These are phyloP conservation scores for Hirschioporus abietinus DNA, from an alignment of 768 basidiomycete genomes.

Conservation along the genomic window DNA sequence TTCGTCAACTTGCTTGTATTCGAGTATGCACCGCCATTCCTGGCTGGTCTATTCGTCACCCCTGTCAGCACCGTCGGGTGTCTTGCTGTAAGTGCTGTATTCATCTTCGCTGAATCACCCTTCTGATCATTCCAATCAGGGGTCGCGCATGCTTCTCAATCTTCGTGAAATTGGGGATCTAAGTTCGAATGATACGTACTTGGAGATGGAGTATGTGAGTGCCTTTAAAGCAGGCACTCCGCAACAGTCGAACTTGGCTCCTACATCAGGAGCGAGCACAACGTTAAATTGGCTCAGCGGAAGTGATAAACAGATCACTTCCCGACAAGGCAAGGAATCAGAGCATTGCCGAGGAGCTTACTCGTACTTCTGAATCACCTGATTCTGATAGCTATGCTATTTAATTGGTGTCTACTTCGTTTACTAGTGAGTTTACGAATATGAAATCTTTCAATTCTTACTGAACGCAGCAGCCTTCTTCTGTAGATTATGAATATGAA, in stretches of 20 bases:
- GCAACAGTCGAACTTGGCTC: background rate
- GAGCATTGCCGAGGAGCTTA: too few relatives aligned
- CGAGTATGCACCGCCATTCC: conserved; percentile 12
- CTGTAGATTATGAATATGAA: too few relatives aligned
- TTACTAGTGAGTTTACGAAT: too few relatives aligned
- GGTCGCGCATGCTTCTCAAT: background rate
- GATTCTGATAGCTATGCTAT: too few relatives aligned
- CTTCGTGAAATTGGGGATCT: background rate
- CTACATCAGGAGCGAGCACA: background rate
- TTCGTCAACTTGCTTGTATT: conserved; percentile 14
- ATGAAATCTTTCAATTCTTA: too few relatives aligned
- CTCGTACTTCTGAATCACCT: too few relatives aligned
- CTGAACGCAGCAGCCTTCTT: too few relatives aligned
- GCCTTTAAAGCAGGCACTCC: background rate
- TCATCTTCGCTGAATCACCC: background rate
- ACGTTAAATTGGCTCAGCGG: background rate
- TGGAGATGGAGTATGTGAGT: background rate
- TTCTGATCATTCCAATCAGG: background rate
- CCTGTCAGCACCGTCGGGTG: conserved; percentile 13
- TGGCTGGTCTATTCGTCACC: conserved; percentile 11
- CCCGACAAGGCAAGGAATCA: too few relatives aligned
- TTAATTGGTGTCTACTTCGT: too few relatives aligned
- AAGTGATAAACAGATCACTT: background rate
- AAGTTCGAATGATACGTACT: background rate
- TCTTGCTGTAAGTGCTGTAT: conserved; percentile 9